These are phyloP conservation scores for Chaetomium tenue DNA, from an alignment of 495 filamentous ascomycete species.

Conservation along the genomic window DNA sequence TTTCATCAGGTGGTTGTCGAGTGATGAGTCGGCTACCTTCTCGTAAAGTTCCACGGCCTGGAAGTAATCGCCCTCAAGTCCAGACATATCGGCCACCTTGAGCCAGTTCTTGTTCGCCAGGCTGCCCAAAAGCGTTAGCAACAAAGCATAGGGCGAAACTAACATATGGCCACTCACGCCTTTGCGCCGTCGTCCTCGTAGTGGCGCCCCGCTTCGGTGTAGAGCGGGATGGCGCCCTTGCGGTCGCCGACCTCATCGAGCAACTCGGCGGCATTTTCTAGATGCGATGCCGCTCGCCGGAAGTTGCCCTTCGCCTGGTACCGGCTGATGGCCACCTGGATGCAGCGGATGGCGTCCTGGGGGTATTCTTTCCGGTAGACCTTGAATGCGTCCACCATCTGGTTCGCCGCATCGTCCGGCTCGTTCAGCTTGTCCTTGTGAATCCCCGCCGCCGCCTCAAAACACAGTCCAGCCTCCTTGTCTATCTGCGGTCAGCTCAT, in stretches of 20 bases:
- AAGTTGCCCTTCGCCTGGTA: slow-evolving; percentile 84
- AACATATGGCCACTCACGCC: slow-evolving; percentile 56
- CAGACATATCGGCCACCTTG: slow-evolving; percentile 83
- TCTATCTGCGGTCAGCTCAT: slow-evolving; percentile 44
- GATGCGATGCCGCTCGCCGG: slow-evolving; percentile 79
- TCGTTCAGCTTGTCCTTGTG: slow-evolving; percentile 77
- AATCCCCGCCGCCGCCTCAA: slow-evolving; percentile 74
- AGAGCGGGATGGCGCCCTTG: slow-evolving; percentile 72
- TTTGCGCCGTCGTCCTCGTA: slow-evolving; percentile 83
- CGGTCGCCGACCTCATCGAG: slow-evolving; percentile 79
- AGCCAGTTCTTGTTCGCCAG: slow-evolving; percentile 87
- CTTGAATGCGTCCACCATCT: slow-evolving; percentile 71
- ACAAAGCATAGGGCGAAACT: too few relatives aligned
- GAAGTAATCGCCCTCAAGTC: slow-evolving; percentile 75
- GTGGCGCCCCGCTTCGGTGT: slow-evolving; percentile 79
- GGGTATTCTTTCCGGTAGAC: slow-evolving; percentile 79
- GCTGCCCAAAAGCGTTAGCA: slow-evolving; percentile 41
- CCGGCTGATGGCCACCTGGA: slow-evolving; percentile 71
- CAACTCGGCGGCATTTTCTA: slow-evolving; percentile 80
- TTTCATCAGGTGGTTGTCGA: slow-evolving; percentile 80
- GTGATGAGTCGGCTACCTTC: slow-evolving; percentile 66
- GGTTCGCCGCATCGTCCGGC: slow-evolving; percentile 83
- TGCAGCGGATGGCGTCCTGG: slow-evolving; percentile 70
- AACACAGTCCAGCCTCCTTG: slow-evolving; percentile 76
- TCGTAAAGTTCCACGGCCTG: slow-evolving; percentile 79